These are phyloP conservation scores for Aspergillus sergii DNA, from an alignment of 2,329 filamentous ascomycete species.

Conservation along the genomic window DNA sequence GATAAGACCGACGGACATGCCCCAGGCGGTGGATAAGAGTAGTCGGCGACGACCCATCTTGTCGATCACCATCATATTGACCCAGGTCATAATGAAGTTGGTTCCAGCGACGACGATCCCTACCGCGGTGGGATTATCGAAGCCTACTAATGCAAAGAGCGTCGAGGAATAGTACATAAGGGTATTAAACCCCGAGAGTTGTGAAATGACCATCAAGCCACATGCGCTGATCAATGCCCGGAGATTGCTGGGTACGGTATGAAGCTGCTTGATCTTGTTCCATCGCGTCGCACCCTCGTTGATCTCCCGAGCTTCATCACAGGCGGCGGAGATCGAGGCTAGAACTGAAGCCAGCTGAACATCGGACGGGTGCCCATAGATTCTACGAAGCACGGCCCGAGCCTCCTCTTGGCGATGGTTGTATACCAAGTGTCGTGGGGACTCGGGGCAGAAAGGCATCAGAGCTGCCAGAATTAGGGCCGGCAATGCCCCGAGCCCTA, in stretches of 20 bases:
- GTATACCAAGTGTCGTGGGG: conserved; percentile 28
- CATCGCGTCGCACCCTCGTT: conserved; percentile 46
- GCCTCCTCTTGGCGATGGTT: conserved; percentile 22
- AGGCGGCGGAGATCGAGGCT: conserved; percentile 42
- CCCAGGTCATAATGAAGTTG: conserved; percentile 52
- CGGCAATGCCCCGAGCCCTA: conserved; percentile 52
- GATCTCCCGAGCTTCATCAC: conserved; percentile 45
- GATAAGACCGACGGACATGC: conserved; percentile 49
- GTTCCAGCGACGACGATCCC: conserved; percentile 35
- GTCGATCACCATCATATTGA: conserved; percentile 53
- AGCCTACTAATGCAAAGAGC: conserved; percentile 52
- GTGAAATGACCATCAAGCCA: conserved; percentile 56
- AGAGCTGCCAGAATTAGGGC: conserved; percentile 48
- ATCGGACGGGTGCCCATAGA: conserved; percentile 35
- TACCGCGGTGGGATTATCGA: conserved; percentile 54
- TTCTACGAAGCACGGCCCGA: conserved; percentile 37
- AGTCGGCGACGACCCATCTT: conserved; percentile 49
- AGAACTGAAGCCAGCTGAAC: conserved; percentile 51
- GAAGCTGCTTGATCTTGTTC: conserved; percentile 51
- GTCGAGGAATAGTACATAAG: conserved; percentile 51
- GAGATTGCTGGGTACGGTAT: conserved; percentile 37
- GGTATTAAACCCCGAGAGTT: conserved; percentile 51
- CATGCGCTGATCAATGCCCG: conserved; percentile 52
- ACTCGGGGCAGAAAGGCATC: conserved; percentile 49
- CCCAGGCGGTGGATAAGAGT: conserved; percentile 47